Conservation (phyloP, 2,329 filamentous ascomycete genomes). For the Drechmeria coniospora region DNA sequence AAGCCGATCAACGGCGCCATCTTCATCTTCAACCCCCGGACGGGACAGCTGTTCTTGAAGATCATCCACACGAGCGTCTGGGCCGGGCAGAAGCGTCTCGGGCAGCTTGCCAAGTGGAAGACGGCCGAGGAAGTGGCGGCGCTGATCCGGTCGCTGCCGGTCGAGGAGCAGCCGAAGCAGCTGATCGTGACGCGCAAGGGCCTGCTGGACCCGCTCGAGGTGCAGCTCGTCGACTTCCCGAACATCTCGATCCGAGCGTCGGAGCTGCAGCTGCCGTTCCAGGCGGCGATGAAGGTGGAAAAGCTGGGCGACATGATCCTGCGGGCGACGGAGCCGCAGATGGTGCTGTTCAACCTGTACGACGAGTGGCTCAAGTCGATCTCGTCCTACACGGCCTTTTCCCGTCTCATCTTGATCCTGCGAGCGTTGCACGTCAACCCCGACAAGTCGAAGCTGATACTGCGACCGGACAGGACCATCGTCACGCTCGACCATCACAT, state of each 20-base stretch:
- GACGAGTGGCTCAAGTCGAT: slow-evolving; percentile 98
- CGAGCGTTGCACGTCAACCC: slow-evolving; percentile 94
- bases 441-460: slow-evolving; percentile 91
- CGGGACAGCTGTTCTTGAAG: slow-evolving; percentile 93
- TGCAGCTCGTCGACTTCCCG: slow-evolving; percentile 93
- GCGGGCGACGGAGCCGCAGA: slow-evolving; percentile 94
- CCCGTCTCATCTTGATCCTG: slow-evolving; percentile 80
- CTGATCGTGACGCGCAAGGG: slow-evolving; percentile 96
- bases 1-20: slow-evolving; percentile 99
- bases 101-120: slow-evolving; percentile 98
- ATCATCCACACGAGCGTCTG: slow-evolving; percentile 99
- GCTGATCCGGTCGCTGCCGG: slow-evolving; percentile 83
- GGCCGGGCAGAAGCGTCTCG: slow-evolving; percentile 97
- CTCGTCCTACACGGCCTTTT: slow-evolving; percentile 97
- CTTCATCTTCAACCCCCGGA: slow-evolving; percentile 99
- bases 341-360: slow-evolving; percentile 98
- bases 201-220: slow-evolving; percentile 89
- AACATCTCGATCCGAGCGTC: slow-evolving; percentile 98
- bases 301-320: slow-evolving; percentile 99
- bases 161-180: slow-evolving; percentile 97
- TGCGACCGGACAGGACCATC: slow-evolving; percentile 92
- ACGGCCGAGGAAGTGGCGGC: slow-evolving; percentile 98
- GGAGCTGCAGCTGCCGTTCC: slow-evolving; percentile 93
- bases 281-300: slow-evolving; percentile 99
- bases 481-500: slow-evolving; percentile 99